Base-by-base conservation (phyloP, 495 filamentous ascomycete genomes). In the Bryoglossum gracile region DNA sequence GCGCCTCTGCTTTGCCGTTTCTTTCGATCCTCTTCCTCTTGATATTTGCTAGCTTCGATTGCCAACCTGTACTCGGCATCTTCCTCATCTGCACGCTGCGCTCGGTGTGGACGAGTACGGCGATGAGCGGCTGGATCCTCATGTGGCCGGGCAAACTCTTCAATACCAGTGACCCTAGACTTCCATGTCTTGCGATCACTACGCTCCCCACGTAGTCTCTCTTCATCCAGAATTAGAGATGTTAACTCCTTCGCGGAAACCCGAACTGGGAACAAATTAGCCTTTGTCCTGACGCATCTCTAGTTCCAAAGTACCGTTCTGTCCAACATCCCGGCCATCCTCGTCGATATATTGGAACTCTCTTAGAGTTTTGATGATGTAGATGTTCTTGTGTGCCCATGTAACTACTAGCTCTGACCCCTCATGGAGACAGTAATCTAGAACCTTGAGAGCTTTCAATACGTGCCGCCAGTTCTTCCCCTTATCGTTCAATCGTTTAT, bases 401-500 rank as follows among this genome's bases (percentile, higher is more conserved):
- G 91, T 95, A 22, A 99, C 94, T 24, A 96, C 89, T 54, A 95
- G 68, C 68, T 97, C 94, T 0, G 88, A 94, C 5, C 94, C 94
- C 63, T 99, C 94, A 64, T 99, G 94, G 26, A 99, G 74, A 70
- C 89, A 95, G 68, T 99, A 99, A 68, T 99, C 94, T 49, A 96
- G 76, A 50, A 99, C 94, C 64, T 97, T 99, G 48, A 99, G 70
- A 22, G 90, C 92, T 70, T 99, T 99, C 46, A 99, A 73, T 3
- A 99, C 94, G 66, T 99, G 94, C 57, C 94, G 82, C 94, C 94
- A 99, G 66, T 99, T 99, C 76, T 95, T 99, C 58, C 94, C 94
- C 66, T 99, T 99, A 64, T 99, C 94, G 58, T 99, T 99, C 58
- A 99, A 73, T 51, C 94, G 85, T 74, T 97, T 97, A 68, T 97